Conservation (phyloP, 108 stramenopile genomes). For the Stephanodiscus triporus region DNA sequence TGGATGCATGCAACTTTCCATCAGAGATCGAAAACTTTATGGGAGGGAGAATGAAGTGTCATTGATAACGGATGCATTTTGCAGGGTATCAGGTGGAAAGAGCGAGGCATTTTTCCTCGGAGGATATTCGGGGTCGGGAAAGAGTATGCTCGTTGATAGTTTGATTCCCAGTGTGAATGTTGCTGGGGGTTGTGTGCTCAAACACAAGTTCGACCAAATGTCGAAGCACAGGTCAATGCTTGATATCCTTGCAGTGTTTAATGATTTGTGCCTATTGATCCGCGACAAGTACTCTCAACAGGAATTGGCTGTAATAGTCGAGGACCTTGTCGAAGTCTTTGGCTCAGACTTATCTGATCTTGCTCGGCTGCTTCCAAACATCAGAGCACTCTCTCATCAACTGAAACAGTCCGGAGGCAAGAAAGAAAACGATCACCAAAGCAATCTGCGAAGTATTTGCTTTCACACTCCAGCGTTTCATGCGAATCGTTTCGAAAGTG, state of each 20-base stretch:
- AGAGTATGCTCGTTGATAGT: conserved; percentile 7
- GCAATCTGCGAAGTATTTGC: conserved; percentile 44
- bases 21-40: conserved; percentile 30
- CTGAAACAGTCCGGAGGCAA: not conserved
- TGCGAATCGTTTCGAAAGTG: conserved; percentile 38
- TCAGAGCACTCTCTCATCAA: conserved; percentile 13
- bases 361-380: conserved; percentile 31
- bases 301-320: conserved; percentile 5
- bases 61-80: conserved; percentile 31
- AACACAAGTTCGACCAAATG: conserved; percentile 42
- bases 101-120: conserved; percentile 45
- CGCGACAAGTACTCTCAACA: conserved; percentile 1
- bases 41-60: conserved; percentile 32
- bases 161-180: conserved; percentile 13
- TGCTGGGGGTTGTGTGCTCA: conserved; percentile 17
- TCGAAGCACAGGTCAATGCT: conserved; percentile 31
- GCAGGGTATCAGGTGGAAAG: conserved; percentile 27
- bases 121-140: conserved; percentile 32
- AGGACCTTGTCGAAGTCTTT: conserved; percentile 32
- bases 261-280: conserved; percentile 35
- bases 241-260: conserved; percentile 33
- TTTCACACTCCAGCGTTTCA: conserved; percentile 40
- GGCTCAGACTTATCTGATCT: conserved; percentile 28
- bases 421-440: not conserved
- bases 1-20: conserved; percentile 1